A percentile compares a stretch with the other conserved stretches of the same genome.
Evolutionary conservation across 352 stramenopile genomes (phyloP).

Genomic region (Phytopythium delawarense): DNA sequence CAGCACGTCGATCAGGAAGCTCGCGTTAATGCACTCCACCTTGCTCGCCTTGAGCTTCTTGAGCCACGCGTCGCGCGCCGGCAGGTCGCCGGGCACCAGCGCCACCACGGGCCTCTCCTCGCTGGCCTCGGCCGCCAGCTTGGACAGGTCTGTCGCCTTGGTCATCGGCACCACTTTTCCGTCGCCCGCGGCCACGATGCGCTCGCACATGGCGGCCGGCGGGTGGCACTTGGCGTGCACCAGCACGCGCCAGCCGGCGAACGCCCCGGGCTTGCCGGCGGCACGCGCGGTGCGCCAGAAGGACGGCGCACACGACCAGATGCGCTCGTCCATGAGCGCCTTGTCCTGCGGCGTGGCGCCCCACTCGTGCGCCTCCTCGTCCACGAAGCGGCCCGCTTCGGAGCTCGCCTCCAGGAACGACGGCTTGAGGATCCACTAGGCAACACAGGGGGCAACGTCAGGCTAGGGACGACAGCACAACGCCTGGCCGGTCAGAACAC

Average conservation of each 20-base stretch:
- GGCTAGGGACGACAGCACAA: not conserved
- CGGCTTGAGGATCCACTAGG: conserved; percentile 82
- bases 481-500: not conserved
- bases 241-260: conserved; percentile 67
- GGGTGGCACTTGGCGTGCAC: conserved; percentile 72
- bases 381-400: conserved; percentile 60
- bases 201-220: conserved; percentile 78
- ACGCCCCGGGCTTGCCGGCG: conserved; percentile 41
- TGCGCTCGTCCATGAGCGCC: conserved; percentile 68
- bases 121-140: conserved; percentile 27
- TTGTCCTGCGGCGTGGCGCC: conserved; percentile 42
- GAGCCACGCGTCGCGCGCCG: conserved; percentile 58
- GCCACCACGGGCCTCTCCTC: conserved; percentile 48
- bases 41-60: conserved; percentile 63
- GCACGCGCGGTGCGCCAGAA: conserved; percentile 70
- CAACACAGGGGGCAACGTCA: not conserved
- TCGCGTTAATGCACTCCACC: conserved; percentile 73
- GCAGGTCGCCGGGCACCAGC: conserved; percentile 48
- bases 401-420: conserved; percentile 74
- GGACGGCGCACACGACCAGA: conserved; percentile 52
- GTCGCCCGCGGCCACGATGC: conserved; percentile 53
- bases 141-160: conserved; percentile 46
- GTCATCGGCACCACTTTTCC: conserved; percentile 57
- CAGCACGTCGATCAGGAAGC: conserved; percentile 83
- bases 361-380: conserved; percentile 74